Conservation (phyloP, 108 stramenopile genomes). For the Ochromonas danica region DNA sequence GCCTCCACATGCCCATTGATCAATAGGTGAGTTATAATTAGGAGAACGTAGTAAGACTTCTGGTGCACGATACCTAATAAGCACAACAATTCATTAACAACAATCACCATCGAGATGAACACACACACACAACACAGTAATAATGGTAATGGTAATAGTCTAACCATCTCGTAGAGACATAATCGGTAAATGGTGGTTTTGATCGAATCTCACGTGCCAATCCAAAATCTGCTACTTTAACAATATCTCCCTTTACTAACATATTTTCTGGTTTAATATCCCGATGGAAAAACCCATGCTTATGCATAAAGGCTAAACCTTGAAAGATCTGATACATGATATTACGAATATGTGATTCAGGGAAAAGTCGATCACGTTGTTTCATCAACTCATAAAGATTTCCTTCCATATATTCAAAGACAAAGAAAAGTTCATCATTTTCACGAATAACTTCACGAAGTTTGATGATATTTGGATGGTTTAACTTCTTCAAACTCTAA, state of each 20-base stretch:
- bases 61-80: slow-evolving; percentile 76
- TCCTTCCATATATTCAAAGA: slow-evolving; percentile 95
- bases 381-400: slow-evolving; percentile 82
- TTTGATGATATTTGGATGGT: slow-evolving; percentile 74
- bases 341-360: slow-evolving; percentile 65
- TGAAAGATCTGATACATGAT: slow-evolving; percentile 79
- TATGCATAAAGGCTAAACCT: slow-evolving; percentile 82
- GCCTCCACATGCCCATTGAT: slow-evolving; percentile 85
- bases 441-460: slow-evolving; percentile 75
- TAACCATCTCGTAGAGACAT: slow-evolving; percentile 87
- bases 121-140: no score
- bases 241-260: slow-evolving; percentile 65
- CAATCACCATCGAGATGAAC: no score
- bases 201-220: slow-evolving; percentile 70
- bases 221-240: slow-evolving; percentile 92
- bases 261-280: slow-evolving; percentile 94
- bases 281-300: slow-evolving; percentile 81
- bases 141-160: no score
- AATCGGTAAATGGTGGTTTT: slow-evolving; percentile 75
- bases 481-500: slow-evolving; percentile 66
- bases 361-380: slow-evolving; percentile 43
- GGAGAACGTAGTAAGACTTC: slow-evolving; percentile 75
- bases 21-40: slow-evolving; percentile 80
- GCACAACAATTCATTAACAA: no score
- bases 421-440: slow-evolving; percentile 80